Conservation (phyloP, 176 grass and related monocot genomes). For the Pontederia crassipes region DNA sequence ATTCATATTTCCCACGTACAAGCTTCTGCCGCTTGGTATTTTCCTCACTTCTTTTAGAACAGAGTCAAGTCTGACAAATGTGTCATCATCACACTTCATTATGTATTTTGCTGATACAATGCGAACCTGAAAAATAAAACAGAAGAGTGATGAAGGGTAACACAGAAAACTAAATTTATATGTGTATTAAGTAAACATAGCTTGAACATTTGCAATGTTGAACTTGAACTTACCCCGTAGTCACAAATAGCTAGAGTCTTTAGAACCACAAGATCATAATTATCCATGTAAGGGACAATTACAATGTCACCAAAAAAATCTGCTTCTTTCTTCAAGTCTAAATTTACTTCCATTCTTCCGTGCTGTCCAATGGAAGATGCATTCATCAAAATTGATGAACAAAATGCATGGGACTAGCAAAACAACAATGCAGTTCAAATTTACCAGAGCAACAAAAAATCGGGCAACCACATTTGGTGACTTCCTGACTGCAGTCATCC, state of each 20-base stretch:
- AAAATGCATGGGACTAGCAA: not conserved
- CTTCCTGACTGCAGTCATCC: conserved; percentile 2
- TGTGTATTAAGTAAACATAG: not conserved
- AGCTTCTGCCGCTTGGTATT: not conserved
- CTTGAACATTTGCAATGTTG: not conserved
- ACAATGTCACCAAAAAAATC: conserved; percentile 15
- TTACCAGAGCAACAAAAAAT: conserved; percentile 18
- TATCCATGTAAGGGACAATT: conserved; percentile 9
- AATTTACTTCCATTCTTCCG: conserved; percentile 5
- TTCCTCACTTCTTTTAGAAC: not conserved
- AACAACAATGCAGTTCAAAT: not conserved
- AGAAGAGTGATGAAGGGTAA: not conserved
- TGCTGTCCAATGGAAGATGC: not conserved
- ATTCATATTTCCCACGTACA: conserved; percentile 5
- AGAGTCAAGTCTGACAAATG: conserved; percentile 6
- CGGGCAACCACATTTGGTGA: conserved; percentile 10
- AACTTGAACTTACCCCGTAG: conserved; percentile 2
- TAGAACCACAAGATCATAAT: conserved; percentile 12
- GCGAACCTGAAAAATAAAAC: not conserved
- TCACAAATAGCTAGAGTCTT: conserved; percentile 11
- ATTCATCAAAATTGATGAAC: not conserved
- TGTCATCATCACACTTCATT: conserved; percentile 14
- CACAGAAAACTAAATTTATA: not conserved
- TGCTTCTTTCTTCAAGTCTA: conserved; percentile 10
- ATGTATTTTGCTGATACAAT: not conserved